Base-by-base conservation (phyloP, 345 rosid genomes). In the Populus deltoides region DNA sequence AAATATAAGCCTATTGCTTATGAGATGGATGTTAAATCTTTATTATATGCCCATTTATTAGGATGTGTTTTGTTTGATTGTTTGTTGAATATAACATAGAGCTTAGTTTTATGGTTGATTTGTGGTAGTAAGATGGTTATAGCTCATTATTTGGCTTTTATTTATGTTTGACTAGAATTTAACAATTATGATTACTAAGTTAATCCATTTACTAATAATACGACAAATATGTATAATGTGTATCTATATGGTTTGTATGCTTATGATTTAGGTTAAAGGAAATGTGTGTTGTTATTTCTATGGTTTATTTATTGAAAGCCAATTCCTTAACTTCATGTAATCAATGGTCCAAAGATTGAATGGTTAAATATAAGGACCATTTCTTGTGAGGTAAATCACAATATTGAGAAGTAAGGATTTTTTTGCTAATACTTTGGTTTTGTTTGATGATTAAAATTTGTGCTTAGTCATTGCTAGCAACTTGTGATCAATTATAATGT, bases 101-200 rank as follows among this genome's bases (percentile, higher is more conserved):
- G 13, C 45, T 27, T 66, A 18, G n/a, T 13, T 63, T 66, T 47
- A 31, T 67, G n/a, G 27, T 29, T 62, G 67, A 27, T 29, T 2
- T 2, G 10, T 29, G 20, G 11, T 79, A 22, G 38, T 68, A 49
- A 73, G 77, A 63, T 78, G 63, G 17, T 63, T 41, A 39, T 33
- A 43, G 61, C 59, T 31, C 25, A 67, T 79, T 68, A 36, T 45
- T 74, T 66, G 13, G 71, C 71, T 75, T 4, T 9, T 70, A 51
- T 69, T 12, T 2, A 25, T 57, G 69, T 36, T 1, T 2, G 61
- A 55, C 22, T 9, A 22, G 72, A 61, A 24, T 66, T 66, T 51
- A 16, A 29, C 7, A 6, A 47, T 17, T 67, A 13, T 18, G 43
- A 15, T 16, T 29, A 24, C 27, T 61, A 68, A 68, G 22, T 18